A percentile compares a stretch with the other conserved stretches of the same genome.
Evolutionary conservation across 805 yeast genomes (phyloP).

Genomic region (Kodamaea fukazawae): DNA sequence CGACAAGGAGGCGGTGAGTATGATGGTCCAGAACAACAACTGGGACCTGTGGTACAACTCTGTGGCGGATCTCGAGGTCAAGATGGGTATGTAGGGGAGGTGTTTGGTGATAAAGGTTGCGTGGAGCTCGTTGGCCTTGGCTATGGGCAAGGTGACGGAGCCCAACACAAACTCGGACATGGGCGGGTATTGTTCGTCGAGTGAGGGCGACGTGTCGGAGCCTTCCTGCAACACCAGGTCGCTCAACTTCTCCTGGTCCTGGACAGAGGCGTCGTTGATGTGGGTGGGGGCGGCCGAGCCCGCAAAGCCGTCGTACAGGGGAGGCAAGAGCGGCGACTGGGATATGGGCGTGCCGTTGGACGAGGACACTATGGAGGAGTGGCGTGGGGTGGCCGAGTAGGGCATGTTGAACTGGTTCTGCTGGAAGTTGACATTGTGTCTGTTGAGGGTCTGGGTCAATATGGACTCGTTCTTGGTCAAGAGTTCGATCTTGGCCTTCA

Average conservation of each 20-base stretch:
- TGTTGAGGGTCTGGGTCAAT: constrained; percentile 60
- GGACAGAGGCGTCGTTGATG: constrained; percentile 15
- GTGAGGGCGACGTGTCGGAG: constrained; percentile 31
- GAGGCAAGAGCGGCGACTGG: constrained; percentile 5
- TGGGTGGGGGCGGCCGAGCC: constrained; percentile 6
- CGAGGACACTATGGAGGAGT: constrained; percentile 5
- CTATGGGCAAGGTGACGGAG: constrained; percentile 62
- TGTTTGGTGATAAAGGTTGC: constrained; percentile 61
- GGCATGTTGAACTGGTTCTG: constrained; percentile 19
- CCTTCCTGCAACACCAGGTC: constrained; percentile 22
- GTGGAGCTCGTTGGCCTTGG: constrained; percentile 72
- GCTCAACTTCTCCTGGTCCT: constrained; percentile 7
- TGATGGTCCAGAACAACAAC: constrained; percentile 85
- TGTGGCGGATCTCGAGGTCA: constrained; percentile 65
- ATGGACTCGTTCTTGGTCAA: constrained; percentile 61
- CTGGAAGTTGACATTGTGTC: constrained; percentile 34
- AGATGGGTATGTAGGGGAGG: constrained; percentile 76
- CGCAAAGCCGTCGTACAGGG: constrained; percentile 7
- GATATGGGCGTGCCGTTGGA: constrained; percentile 8
- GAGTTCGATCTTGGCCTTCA: constrained; percentile 68
- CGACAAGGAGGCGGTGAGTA: constrained; percentile 78
- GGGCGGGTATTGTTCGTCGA: constrained; percentile 16
- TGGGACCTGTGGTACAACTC: constrained; percentile 83
- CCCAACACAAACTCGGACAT: constrained; percentile 72
- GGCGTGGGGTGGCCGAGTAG: constrained; percentile 6